A percentile compares a stretch with the other conserved stretches of the same genome.
phyloP scores from a whole-genome alignment of 2,329 filamentous ascomycete species.

The Huntiella moniliformis region DNA sequence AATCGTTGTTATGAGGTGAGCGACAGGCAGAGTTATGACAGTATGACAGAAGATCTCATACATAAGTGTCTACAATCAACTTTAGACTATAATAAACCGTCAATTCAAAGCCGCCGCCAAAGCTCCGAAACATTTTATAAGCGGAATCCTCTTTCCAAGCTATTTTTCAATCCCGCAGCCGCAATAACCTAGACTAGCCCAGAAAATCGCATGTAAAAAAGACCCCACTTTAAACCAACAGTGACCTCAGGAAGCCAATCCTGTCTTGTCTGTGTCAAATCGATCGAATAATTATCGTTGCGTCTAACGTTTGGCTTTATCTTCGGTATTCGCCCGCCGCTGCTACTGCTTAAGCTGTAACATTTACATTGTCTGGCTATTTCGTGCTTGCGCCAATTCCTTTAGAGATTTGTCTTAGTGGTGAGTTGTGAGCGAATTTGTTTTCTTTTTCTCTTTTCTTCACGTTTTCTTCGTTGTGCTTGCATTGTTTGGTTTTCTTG shows the following conservation, averaged over 20 bases:
- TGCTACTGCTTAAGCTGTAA: not conserved
- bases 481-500: not conserved
- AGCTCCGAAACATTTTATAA: too few species aligned
- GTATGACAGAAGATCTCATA: too few species aligned
- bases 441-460: conserved; percentile 2
- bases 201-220: too few species aligned
- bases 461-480: not conserved
- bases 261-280: conserved; percentile 2
- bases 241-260: conserved; percentile 1
- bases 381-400: conserved; percentile 1
- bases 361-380: not conserved
- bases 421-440: not conserved
- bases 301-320: conserved; percentile 2
- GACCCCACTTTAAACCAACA: too few species aligned
- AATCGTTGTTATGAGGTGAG: too few species aligned
- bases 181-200: too few species aligned
- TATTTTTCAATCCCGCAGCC: too few species aligned
- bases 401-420: not conserved
- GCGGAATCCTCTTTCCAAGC: too few species aligned
- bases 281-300: conserved; percentile 5
- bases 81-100: too few species aligned
- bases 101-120: too few species aligned
- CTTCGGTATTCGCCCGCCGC: conserved; percentile 10
- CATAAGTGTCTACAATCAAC: too few species aligned
- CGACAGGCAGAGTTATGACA: too few species aligned